Percentiles rank a stretch among this genome's conserved stretches.
Conservation (phyloP, 805 yeast genomes). For the Yarrowia sp. region DNA sequence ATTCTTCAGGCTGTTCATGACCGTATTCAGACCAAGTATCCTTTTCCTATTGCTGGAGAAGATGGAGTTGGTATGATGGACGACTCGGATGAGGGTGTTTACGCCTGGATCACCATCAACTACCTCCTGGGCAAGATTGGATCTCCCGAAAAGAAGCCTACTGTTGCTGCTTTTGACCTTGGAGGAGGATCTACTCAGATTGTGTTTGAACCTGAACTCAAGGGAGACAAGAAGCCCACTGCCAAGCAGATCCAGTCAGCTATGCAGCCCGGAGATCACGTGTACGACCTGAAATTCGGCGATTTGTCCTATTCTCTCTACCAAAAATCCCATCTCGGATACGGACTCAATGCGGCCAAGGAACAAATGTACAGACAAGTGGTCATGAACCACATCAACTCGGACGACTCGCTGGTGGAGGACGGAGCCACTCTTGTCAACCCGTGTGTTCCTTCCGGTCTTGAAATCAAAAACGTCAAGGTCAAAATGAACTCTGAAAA, state of each 20-base stretch:
- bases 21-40: constrained; percentile 76
- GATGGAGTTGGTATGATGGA: constrained; percentile 92
- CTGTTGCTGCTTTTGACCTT: constrained; percentile 95
- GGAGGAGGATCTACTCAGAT: constrained; percentile 99
- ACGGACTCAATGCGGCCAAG: constrained; percentile 93
- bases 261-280: constrained; percentile 85
- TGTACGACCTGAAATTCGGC: constrained; percentile 76
- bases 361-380: constrained; percentile 70
- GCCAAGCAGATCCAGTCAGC: constrained; percentile 29
- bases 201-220: constrained; percentile 90
- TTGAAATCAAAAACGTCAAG: constrained; percentile 54
- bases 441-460: constrained; percentile 88
- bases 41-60: constrained; percentile 85
- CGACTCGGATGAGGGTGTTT: constrained; percentile 96
- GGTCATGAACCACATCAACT: constrained; percentile 46
- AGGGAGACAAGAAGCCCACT: constrained; percentile 39
- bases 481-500: constrained; percentile 53
- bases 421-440: constrained; percentile 50
- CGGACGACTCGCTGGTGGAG: constrained; percentile 41
- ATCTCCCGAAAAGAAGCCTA: constrained; percentile 62
- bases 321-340: constrained; percentile 93
- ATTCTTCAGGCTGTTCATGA: constrained; percentile 74
- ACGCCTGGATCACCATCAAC: constrained; percentile 97
- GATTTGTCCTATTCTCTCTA: constrained; percentile 75
- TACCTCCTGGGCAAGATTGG: constrained; percentile 94